Conservation (phyloP, 1,139 yeast genomes). For the Zygosaccharomyces pseudobailii region DNA sequence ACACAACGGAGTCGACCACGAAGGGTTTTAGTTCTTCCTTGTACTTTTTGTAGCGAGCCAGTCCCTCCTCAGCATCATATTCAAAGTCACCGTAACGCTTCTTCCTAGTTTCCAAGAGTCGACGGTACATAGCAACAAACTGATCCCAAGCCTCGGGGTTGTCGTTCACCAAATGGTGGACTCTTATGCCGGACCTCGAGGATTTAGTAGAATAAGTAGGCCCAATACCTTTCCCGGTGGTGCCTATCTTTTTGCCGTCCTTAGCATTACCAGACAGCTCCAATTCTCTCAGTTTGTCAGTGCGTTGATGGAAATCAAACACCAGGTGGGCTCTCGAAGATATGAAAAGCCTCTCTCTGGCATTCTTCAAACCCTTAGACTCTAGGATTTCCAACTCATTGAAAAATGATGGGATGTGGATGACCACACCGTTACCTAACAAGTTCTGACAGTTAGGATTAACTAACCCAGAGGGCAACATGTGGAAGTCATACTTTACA, state of each 20-base stretch:
- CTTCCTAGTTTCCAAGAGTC: slow-evolving; percentile 73
- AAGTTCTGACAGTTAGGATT: slow-evolving; percentile 86
- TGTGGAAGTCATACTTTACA: slow-evolving; percentile 92
- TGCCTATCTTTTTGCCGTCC: slow-evolving; percentile 89
- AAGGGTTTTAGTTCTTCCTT: slow-evolving; percentile 77
- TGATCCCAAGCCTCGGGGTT: slow-evolving; percentile 92
- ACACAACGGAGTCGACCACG: slow-evolving; percentile 88
- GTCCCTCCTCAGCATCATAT: slow-evolving; percentile 76
- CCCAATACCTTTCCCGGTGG: slow-evolving; percentile 99
- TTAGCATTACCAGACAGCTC: slow-evolving; percentile 60
- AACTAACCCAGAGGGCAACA: slow-evolving; percentile 95
- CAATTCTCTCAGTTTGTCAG: slow-evolving; percentile 91
- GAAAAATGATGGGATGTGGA: slow-evolving; percentile 91
- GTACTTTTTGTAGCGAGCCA: slow-evolving; percentile 68
- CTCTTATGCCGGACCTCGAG: slow-evolving; percentile 93
- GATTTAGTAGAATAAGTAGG: slow-evolving; percentile 98
- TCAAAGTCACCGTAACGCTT: slow-evolving; percentile 93
- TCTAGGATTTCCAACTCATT: slow-evolving; percentile 78
- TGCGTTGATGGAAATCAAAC: slow-evolving; percentile 95
- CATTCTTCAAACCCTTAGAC: slow-evolving; percentile 64
- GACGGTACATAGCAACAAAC: slow-evolving; percentile 71
- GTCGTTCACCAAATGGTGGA: slow-evolving; percentile 88
- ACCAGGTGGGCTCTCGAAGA: slow-evolving; percentile 95
- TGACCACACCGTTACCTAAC: slow-evolving; percentile 94
- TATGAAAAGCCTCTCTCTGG: slow-evolving; percentile 76